Evolutionary conservation across 2,329 filamentous ascomycete genomes (phyloP).

Genomic region (Fusarium abutilonis): DNA sequence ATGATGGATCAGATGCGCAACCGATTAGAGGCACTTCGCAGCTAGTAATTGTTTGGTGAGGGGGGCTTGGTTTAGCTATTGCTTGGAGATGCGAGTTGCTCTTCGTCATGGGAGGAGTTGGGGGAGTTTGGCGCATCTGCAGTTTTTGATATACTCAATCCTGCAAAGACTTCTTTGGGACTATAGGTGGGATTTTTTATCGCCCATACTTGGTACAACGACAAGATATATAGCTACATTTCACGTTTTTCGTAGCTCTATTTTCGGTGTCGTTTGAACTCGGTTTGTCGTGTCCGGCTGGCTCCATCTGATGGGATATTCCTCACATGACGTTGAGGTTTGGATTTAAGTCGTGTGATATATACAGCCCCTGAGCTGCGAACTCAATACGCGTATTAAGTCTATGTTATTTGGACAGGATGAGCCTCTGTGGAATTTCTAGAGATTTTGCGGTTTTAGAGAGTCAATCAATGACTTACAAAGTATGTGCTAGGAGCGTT

Average conservation of each 20-base stretch:
- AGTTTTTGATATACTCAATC: slow-evolving; percentile 34
- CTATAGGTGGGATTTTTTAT: neutral
- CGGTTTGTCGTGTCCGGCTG: neutral
- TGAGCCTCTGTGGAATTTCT: too few relatives aligned
- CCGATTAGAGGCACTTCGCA: slow-evolving; percentile 88
- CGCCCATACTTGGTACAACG: neutral
- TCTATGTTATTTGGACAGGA: too few relatives aligned
- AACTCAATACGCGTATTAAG: too few relatives aligned
- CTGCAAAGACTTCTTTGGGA: slow-evolving; percentile 9
- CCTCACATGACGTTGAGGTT: neutral
- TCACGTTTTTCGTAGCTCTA: neutral
- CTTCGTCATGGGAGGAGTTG: slow-evolving; percentile 35
- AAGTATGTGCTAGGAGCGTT: too few relatives aligned
- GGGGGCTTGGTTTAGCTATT: neutral
- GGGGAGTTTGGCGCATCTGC: slow-evolving; percentile 35
- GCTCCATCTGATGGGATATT: neutral
- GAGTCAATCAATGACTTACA: too few relatives aligned
- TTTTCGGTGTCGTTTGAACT: neutral
- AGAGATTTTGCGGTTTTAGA: too few relatives aligned
- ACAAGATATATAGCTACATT: slow-evolving; percentile 5
- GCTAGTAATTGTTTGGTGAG: slow-evolving; percentile 56
- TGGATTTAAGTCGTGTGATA: neutral
- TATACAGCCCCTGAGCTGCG: too few relatives aligned
- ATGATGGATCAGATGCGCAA: slow-evolving; percentile 96
- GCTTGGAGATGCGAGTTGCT: slow-evolving; percentile 19